Base-by-base conservation (phyloP, 768 basidiomycete genomes). In the Mycena vitilis region DNA sequence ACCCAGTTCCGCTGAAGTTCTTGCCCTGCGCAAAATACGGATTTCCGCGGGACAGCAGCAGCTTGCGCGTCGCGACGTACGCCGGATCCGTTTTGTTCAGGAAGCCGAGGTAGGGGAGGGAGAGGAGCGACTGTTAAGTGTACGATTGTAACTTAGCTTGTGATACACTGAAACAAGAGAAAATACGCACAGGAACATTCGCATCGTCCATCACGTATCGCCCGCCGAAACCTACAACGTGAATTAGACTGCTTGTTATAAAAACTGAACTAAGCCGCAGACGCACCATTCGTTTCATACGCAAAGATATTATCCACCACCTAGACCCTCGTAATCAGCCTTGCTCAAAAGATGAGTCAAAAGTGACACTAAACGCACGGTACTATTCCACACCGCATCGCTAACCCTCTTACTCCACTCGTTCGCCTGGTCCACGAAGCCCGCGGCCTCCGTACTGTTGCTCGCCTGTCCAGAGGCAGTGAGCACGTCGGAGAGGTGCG, bases 201-300 rank as follows among this genome's bases (percentile, higher is more conserved):
- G 93, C 93, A 71, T 94, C 93, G 71, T 94, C 93, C 93, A 94
- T 94, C 22, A 93, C 86, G 76, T 93, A 92, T 64, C 87, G 81
- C 12, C 88, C 86, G 40, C 92, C 91, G 57, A 91, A 84, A 10
- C 91, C 89, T 89, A 67, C 15, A n/a, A n/a, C n/a, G n/a, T n/a
- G n/a, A n/a, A n/a, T n/a, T n/a, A n/a, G n/a, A n/a, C n/a, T n/a
- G n/a, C n/a, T n/a, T n/a, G n/a, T n/a, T n/a, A n/a, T n/a, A n/a
- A n/a, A n/a, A n/a, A n/a, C n/a, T n/a, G n/a, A n/a, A n/a, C n/a
- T n/a, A n/a, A n/a, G n/a, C n/a, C n/a, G n/a, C 48, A 22, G 48
- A 18, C 20, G 60, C 68, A 88, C 89, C 93, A 73, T 94, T 92
- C 0, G 86, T 88, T 76, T 93, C 93, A 68, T 94, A 94, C 5